Conservation (phyloP, 164 flowering plant species). For the Houttuynia cordata region DNA sequence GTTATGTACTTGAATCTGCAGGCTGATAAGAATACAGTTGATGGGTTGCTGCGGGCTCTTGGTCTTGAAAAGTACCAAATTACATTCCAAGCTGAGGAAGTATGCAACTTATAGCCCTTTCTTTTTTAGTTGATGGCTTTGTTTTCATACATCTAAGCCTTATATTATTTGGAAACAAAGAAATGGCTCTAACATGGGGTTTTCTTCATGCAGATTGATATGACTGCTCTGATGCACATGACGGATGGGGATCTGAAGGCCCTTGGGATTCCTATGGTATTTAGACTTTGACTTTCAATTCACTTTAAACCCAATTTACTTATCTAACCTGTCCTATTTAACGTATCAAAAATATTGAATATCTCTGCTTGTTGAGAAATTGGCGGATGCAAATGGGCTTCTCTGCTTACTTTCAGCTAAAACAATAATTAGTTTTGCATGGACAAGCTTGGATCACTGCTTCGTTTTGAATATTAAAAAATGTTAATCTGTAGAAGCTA, state of each 20-base stretch:
- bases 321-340: background rate
- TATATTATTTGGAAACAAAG: background rate
- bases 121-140: background rate
- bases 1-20: constrained; percentile 19
- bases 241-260: constrained; percentile 88
- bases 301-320: background rate
- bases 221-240: constrained; percentile 87
- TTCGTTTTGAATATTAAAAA: no score
- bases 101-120: constrained; percentile 14
- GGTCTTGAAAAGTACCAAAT: constrained; percentile 82
- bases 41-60: constrained; percentile 60
- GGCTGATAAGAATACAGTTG: constrained; percentile 48
- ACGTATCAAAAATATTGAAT: background rate
- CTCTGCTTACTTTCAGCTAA: no score
- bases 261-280: constrained; percentile 89
- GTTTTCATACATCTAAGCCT: background rate
- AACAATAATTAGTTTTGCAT: no score
- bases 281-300: background rate
- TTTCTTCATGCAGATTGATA: constrained; percentile 42
- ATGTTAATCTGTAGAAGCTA: no score
- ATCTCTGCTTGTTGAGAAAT: no score
- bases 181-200: background rate
- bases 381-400: background rate
- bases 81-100: constrained; percentile 90
- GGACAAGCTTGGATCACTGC: no score